Evolutionary conservation across 164 flowering plant genomes (phyloP).

Genomic region (Stephania japonica): DNA sequence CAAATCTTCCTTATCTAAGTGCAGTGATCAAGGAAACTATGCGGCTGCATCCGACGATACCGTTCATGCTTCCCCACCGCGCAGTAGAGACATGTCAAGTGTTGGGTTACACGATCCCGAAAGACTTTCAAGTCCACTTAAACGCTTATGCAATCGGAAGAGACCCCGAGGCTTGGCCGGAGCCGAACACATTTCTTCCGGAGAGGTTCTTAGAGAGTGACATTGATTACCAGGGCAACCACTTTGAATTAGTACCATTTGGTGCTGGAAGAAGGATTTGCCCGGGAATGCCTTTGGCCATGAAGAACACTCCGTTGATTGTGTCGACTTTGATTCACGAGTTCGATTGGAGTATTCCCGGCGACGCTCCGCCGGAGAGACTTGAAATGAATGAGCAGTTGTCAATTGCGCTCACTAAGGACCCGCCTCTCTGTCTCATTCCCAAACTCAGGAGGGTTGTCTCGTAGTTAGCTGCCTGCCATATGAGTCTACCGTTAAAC

Average conservation of each 20-base stretch:
- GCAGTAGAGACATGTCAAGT: not conserved
- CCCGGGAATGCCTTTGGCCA: too few species aligned
- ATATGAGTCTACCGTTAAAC: too few species aligned
- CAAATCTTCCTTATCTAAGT: not conserved
- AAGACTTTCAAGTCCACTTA: constrained; percentile 4
- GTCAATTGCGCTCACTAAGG: too few species aligned
- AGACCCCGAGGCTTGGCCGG: constrained; percentile 2
- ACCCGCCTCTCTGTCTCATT: too few species aligned
- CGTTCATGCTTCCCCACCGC: not conserved
- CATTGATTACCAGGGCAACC: not conserved
- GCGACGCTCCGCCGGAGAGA: too few species aligned
- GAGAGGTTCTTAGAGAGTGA: not conserved
- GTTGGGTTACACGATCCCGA: not conserved
- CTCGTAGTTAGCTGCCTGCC: too few species aligned
- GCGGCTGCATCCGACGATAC: too few species aligned
- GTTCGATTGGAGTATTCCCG: too few species aligned
- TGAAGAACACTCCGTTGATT: too few species aligned
- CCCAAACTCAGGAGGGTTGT: too few species aligned
- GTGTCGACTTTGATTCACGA: too few species aligned
- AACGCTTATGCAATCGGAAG: constrained; percentile 12
- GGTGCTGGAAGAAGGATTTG: constrained; percentile 11
- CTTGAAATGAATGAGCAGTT: too few species aligned
- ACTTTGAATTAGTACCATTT: constrained; percentile 6
- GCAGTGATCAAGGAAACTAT: not conserved
- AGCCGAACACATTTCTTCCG: constrained; percentile 5